These are phyloP conservation scores for Leishmania martiniquensis DNA, from an alignment of 208 protist genomes.

Conservation along the genomic window DNA sequence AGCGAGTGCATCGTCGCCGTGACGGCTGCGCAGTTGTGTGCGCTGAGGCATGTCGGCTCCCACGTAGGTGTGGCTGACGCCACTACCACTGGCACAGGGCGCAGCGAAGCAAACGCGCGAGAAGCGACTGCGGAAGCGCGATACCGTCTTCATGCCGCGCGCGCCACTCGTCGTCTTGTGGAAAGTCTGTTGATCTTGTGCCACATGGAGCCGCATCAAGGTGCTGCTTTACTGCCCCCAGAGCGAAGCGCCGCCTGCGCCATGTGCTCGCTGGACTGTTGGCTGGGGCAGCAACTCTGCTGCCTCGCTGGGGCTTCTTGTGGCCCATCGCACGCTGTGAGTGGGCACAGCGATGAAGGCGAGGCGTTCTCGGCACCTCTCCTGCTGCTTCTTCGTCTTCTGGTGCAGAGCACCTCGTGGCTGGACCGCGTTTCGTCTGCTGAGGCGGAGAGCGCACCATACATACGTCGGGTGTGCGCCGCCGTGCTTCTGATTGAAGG, in stretches of 20 bases:
- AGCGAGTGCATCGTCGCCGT: constrained; percentile 7
- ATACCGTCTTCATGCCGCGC: background rate
- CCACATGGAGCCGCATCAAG: no score
- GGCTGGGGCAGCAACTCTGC: background rate
- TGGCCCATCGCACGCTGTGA: background rate
- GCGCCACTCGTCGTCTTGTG: background rate
- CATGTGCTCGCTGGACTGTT: background rate
- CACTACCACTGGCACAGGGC: background rate
- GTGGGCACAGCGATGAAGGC: background rate
- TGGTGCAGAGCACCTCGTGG: constrained; percentile 4
- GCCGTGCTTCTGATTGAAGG: constrained; percentile 8
- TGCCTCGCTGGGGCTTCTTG: background rate
- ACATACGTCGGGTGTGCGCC: background rate
- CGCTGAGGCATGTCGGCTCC: background rate
- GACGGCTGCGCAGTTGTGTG: background rate
- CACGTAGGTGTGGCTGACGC: background rate
- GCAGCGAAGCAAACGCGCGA: background rate
- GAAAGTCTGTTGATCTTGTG: background rate
- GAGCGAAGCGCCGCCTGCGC: background rate
- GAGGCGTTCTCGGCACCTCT: background rate
- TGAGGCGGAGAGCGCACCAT: background rate
- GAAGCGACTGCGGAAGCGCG: background rate
- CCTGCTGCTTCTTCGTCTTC: constrained; percentile 10
- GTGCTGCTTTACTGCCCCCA: background rate
- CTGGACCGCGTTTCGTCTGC: background rate